phyloP scores from a whole-genome alignment of 2,329 filamentous ascomycete genomes.

The Xylariaceae sp. region DNA sequence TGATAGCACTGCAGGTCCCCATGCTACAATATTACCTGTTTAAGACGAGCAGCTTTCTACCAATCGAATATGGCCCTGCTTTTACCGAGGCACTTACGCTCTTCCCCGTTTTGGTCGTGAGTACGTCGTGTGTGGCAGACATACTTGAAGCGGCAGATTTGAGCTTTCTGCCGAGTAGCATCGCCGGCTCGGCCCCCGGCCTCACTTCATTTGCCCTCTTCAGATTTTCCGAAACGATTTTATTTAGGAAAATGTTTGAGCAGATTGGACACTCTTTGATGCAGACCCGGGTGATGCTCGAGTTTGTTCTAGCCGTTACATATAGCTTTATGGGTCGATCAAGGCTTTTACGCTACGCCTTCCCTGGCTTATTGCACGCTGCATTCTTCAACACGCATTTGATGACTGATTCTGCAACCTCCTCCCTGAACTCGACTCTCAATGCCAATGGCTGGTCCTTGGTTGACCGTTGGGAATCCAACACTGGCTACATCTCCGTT shows the following conservation, averaged over 20 bases:
- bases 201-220: slow-evolving; percentile 65
- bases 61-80: slow-evolving; percentile 68
- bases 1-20: slow-evolving; percentile 74
- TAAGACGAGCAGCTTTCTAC: slow-evolving; percentile 60
- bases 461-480: slow-evolving; percentile 76
- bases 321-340: slow-evolving; percentile 68
- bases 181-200: slow-evolving; percentile 62
- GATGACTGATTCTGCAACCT: slow-evolving; percentile 55
- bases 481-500: slow-evolving; percentile 90
- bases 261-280: slow-evolving; percentile 59
- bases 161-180: slow-evolving; percentile 48
- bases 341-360: slow-evolving; percentile 58
- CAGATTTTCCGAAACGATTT: slow-evolving; percentile 44
- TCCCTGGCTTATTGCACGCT: slow-evolving; percentile 72
- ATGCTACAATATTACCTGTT: slow-evolving; percentile 69
- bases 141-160: slow-evolving; percentile 60
- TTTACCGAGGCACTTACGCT: slow-evolving; percentile 71
- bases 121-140: slow-evolving; percentile 60
- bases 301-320: slow-evolving; percentile 60
- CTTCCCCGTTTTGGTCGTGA: slow-evolving; percentile 63
- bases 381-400: slow-evolving; percentile 71
- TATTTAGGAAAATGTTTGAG: slow-evolving; percentile 38
- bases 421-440: slow-evolving; percentile 63
- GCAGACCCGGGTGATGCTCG: slow-evolving; percentile 68
- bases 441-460: slow-evolving; percentile 65